These are phyloP conservation scores for Cryptosporidium ryanae DNA, from an alignment of 169 alveolate genomes.

Conservation along the genomic window DNA sequence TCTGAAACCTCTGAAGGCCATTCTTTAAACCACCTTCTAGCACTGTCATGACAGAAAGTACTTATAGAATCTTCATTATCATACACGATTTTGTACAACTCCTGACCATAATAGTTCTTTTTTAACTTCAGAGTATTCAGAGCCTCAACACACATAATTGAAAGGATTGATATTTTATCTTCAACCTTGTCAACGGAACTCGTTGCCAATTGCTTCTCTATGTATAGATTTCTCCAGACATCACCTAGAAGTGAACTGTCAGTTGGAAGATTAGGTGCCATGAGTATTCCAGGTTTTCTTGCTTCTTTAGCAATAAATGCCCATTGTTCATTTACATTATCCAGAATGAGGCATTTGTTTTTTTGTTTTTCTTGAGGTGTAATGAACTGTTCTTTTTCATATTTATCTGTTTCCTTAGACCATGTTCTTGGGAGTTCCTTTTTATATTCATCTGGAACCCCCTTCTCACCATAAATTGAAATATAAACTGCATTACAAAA, in stretches of 20 bases:
- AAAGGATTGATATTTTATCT: constrained; percentile 25
- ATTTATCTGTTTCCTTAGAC: constrained; percentile 51
- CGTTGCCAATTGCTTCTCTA: constrained; percentile 36
- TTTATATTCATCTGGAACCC: constrained; percentile 36
- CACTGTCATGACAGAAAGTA: constrained; percentile 32
- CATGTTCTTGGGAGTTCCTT: constrained; percentile 2
- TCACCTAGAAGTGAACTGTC: constrained; percentile 63
- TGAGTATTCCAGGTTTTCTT: constrained; percentile 44
- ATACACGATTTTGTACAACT: constrained; percentile 31
- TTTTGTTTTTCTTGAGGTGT: constrained; percentile 21
- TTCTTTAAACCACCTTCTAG: constrained; percentile 58
- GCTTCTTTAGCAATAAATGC: constrained; percentile 55
- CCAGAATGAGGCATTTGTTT: constrained; percentile 2
- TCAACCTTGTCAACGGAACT: constrained; percentile 44
- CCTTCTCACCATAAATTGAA: constrained; percentile 50
- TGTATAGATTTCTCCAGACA: constrained; percentile 45
- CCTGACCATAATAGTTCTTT: constrained; percentile 48
- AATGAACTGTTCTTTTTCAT: constrained; percentile 42
- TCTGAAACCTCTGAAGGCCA: constrained; percentile 57
- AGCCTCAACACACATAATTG: constrained; percentile 47
- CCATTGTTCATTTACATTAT: constrained; percentile 68
- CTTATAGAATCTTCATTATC: constrained; percentile 43
- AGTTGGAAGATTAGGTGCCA: constrained; percentile 58
- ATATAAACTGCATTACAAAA: constrained; percentile 55
- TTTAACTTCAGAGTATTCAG: constrained; percentile 3